phyloP scores from a whole-genome alignment of 139 green algal species.

The Tetradesmus obliquus region DNA sequence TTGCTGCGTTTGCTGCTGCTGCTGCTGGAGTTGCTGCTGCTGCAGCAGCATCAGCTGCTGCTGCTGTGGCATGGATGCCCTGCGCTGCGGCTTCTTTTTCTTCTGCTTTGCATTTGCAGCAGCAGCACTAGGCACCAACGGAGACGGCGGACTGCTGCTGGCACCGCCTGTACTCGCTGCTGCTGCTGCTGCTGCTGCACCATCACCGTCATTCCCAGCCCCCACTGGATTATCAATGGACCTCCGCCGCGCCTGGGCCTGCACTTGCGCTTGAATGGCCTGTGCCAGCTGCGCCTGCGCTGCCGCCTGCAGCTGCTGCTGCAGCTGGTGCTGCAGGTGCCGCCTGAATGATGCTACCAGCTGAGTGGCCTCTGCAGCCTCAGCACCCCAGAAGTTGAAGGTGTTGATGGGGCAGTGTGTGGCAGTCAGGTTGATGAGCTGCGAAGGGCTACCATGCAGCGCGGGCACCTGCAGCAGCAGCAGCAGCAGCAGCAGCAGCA shows the following conservation, averaged over 20 bases:
- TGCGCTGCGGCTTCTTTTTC: not conserved
- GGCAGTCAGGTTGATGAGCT: conserved; percentile 22
- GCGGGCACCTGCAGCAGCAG: conserved; percentile 14
- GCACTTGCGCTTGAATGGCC: conserved; percentile 6
- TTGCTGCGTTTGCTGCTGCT: not conserved
- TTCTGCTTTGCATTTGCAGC: not conserved
- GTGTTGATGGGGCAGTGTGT: conserved; percentile 37
- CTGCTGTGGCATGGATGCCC: not conserved
- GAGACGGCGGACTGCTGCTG: not conserved
- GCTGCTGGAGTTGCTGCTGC: conserved; percentile 5
- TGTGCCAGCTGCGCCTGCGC: conserved; percentile 13
- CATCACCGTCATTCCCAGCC: not conserved
- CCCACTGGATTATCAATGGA: not conserved
- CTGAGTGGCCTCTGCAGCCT: not conserved
- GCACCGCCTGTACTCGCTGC: not conserved
- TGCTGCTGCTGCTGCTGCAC: not conserved
- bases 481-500: conserved; percentile 17
- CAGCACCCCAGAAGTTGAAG: conserved; percentile 34
- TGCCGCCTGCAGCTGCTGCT: not conserved
- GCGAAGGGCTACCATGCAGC: not conserved
- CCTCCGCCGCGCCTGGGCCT: not conserved
- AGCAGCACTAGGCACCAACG: not conserved
- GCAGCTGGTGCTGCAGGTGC: conserved; percentile 31
- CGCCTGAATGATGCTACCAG: conserved; percentile 5
- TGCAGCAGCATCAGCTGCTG: conserved; percentile 12